These are phyloP conservation scores for Nicotiana knightiana DNA, from an alignment of 257 asterid species.

Conservation along the genomic window DNA sequence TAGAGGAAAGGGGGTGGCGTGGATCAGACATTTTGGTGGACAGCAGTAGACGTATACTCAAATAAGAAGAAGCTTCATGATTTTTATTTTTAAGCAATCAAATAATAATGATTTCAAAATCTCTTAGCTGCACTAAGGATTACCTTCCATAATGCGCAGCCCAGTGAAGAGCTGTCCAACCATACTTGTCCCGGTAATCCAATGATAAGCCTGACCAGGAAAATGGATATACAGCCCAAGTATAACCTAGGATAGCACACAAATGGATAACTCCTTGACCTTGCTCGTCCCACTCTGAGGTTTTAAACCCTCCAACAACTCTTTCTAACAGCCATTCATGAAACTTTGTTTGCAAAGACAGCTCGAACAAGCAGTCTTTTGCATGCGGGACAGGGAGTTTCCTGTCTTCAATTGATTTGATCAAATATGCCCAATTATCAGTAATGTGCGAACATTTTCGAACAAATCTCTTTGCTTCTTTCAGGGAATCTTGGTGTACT, in stretches of 20 bases:
- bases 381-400: slow-evolving; percentile 57
- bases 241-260: slow-evolving; percentile 88
- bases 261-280: slow-evolving; percentile 94
- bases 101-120: neutral
- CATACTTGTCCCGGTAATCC: slow-evolving; percentile 87
- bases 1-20: neutral
- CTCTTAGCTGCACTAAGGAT: neutral
- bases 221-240: slow-evolving; percentile 82
- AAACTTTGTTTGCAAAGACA: slow-evolving; percentile 62
- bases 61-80: slow-evolving; percentile 6
- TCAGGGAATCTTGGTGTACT: slow-evolving; percentile 45
- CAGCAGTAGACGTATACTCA: neutral
- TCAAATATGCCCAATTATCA: slow-evolving; percentile 47
- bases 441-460: slow-evolving; percentile 45
- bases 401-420: slow-evolving; percentile 45
- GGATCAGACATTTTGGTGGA: neutral
- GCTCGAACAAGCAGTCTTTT: slow-evolving; percentile 66
- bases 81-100: slow-evolving; percentile 4
- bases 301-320: slow-evolving; percentile 53
- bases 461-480: slow-evolving; percentile 62
- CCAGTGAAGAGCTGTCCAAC: slow-evolving; percentile 99
- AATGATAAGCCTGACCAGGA: slow-evolving; percentile 77
- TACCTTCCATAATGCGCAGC: slow-evolving; percentile 98
- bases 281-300: slow-evolving; percentile 72
- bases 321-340: slow-evolving; percentile 82